Evolutionary conservation across 2,329 filamentous ascomycete species (phyloP), one percentile per base, ranked within the genome.

Genomic region (Leptoxyphium fumago): DNA sequence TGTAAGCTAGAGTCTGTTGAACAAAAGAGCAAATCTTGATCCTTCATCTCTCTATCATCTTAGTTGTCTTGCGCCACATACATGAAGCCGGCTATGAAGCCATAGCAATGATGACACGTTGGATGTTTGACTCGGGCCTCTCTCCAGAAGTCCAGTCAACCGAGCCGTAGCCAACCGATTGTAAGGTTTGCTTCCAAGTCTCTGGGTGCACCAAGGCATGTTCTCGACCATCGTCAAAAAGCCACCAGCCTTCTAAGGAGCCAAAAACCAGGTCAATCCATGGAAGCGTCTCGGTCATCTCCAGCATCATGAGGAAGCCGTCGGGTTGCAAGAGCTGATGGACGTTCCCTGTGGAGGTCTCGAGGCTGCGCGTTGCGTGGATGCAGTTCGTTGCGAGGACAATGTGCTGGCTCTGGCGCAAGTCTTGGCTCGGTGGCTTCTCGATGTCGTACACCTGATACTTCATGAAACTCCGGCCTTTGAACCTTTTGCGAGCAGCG

Each of bases 231-330:
- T 65, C 61, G n/a, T 62, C 56, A 26, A 62, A 63, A 2, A 62
- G 48, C 62, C 62, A 64, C 62, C 62, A 64, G 5, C 62, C 62
- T 15, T 60, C 60, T 11, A 64, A 52, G 5, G 61, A 43, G 1
- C 62, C 62, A 41, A 61, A 62, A 1, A 62, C 50, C 2, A 63
- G 40, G 42, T 63, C 60, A 14, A 62, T 50, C 28, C 53, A 60
- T 40, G 49, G 52, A 4, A 61, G 41, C 4, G 50, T 50, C 8
- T 46, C 40, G 2, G 55, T 62, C 50, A 61, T 59, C 43, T 64
- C 61, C 2, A 61, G 43, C 50, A 63, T 49, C 45, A 60, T 46
- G 3, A 63, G 42, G 6, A 60, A 52, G 1, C 58, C 61, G 29
- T 62, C 60, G 0, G 47, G 45, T 6, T 55, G 50, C 4, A 64